phyloP scores from a whole-genome alignment of 495 filamentous ascomycete genomes.

The Penicillium dipodomyicola region DNA sequence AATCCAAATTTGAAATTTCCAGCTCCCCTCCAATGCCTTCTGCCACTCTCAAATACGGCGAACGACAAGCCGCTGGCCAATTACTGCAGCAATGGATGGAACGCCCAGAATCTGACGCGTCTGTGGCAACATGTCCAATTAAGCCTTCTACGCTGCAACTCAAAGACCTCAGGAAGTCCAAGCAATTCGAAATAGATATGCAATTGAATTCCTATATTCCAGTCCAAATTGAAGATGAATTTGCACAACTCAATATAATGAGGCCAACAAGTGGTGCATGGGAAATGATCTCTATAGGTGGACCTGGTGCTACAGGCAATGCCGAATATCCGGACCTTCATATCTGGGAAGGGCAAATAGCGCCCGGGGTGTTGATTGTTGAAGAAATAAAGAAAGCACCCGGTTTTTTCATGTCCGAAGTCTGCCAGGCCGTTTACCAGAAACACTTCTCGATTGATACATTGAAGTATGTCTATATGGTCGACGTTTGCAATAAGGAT shows the following conservation, averaged over 20 bases:
- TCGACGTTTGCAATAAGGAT: constrained; percentile 1
- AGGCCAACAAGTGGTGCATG: background rate
- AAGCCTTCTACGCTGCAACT: background rate
- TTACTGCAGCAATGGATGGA: background rate
- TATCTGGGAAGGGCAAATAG: background rate
- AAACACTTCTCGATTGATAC: background rate
- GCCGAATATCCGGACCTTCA: background rate
- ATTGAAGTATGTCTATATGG: background rate
- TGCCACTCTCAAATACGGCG: background rate
- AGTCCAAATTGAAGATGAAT: background rate
- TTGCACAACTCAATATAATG: background rate
- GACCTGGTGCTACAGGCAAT: background rate
- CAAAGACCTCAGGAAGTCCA: background rate
- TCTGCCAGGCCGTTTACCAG: background rate
- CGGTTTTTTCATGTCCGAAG: background rate
- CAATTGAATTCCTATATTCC: background rate
- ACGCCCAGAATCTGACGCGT: background rate
- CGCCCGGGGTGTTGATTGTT: background rate
- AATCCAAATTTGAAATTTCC: background rate
- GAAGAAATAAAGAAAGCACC: background rate
- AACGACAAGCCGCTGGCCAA: background rate
- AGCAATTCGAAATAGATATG: background rate
- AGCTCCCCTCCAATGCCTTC: background rate
- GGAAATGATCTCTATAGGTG: background rate
- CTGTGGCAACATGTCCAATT: background rate